Evolutionary conservation across 176 grass and related monocot genomes (phyloP), one percentile per base, ranked within the genome.

Genomic region (Carex cristatella): DNA sequence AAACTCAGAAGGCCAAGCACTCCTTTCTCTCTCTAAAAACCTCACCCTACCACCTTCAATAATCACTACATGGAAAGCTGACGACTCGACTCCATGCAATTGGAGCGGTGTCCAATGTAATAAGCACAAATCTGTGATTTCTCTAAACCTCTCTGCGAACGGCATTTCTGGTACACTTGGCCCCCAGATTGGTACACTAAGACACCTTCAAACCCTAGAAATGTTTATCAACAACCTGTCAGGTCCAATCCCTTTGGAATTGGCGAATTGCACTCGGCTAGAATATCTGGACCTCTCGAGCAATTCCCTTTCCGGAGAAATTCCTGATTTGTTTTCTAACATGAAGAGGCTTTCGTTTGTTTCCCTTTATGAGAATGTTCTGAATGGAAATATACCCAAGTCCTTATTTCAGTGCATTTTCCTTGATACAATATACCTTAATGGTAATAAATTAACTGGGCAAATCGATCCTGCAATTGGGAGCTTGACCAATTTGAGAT

Each of bases 251-350:
- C 89, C 91, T 40, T 75, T 8, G 2, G 90, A 94, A 82, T 33
- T 97, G 61, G 85, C 87, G 28, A 87, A 87, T 61, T 97, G 94
- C 72, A 90, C 13, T 35, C 74, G 69, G 65, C 77, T 97, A 86
- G 81, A 87, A 61, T 27, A 64, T 49, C 79, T 97, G 69, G 84
- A 94, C 76, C 80, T 97, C 31, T 90, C 92, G 0, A 5, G 0
- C 3, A 97, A 97, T 69, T 35, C 35, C 4, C 55, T 97, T 88
- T 92, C 92, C 4, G 90, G 89, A 30, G 55, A 90, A 67, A 97
- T 97, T 69, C 94, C 92, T 86, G 67, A 74, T 83, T 88, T 75
- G 55, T 83, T 97, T 54, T 33, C 56, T 0, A 89, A 94, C 77
- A 74, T 94, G 37, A 88, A 88, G 10, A 87, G 61, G 16, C 62